These are phyloP conservation scores for Manihot esculenta DNA, from an alignment of 441 rosid genomes.

Conservation along the genomic window DNA sequence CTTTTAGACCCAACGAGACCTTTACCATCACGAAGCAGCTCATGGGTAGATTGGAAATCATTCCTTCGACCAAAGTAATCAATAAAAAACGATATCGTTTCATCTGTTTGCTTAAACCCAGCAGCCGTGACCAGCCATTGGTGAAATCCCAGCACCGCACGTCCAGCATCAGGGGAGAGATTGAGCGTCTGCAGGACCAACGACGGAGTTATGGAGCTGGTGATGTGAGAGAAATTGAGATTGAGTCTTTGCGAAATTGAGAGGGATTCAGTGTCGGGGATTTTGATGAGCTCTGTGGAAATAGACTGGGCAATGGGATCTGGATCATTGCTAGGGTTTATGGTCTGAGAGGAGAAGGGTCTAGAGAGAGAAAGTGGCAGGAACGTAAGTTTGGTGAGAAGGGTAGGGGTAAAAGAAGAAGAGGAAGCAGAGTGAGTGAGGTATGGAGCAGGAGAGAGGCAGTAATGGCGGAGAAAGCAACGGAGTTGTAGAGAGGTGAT, in stretches of 20 bases:
- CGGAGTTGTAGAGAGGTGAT: conserved; percentile 50
- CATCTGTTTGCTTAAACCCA: conserved; percentile 61
- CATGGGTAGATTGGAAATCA: conserved; percentile 78
- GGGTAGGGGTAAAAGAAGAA: conserved; percentile 19
- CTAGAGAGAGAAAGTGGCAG: conserved; percentile 21
- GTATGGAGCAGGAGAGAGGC: conserved; percentile 18
- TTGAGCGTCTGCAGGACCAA: conserved; percentile 60
- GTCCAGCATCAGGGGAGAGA: conserved; percentile 78
- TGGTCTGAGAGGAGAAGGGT: conserved; percentile 44
- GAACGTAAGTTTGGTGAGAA: conserved; percentile 16
- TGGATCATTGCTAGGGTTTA: conserved; percentile 22
- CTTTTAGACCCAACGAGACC: conserved; percentile 52
- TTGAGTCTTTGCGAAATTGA: conserved; percentile 58
- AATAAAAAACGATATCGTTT: conserved; percentile 62
- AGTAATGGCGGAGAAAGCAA: conserved; percentile 33
- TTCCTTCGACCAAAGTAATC: conserved; percentile 86
- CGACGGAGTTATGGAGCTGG: conserved; percentile 41
- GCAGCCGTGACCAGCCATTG: conserved; percentile 56
- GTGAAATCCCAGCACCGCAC: conserved; percentile 64
- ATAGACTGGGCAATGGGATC: conserved; percentile 58
- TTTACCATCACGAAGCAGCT: conserved; percentile 50
- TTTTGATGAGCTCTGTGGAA: conserved; percentile 58
- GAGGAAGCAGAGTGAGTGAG: conserved; percentile 4
- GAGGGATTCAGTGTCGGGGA: conserved; percentile 42
- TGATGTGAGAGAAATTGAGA: conserved; percentile 74